Evolutionary conservation across 805 yeast species (phyloP).

Genomic region (Metschnikowia noctiluminum): DNA sequence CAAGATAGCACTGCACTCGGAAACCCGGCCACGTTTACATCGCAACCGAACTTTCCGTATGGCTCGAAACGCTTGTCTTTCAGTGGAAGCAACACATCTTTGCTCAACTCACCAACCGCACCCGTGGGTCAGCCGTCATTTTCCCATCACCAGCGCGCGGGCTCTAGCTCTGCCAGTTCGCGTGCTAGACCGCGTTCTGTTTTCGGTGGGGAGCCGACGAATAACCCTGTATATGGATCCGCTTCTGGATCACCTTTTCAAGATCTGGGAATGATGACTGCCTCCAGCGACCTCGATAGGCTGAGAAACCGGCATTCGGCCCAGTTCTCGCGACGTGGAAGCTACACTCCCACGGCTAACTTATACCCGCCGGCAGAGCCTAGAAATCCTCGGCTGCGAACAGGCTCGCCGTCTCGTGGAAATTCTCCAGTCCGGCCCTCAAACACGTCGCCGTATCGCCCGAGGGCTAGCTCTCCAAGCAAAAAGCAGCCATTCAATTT

Average conservation of each 20-base stretch:
- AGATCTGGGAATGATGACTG: neutral
- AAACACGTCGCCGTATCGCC: slow-evolving; percentile 13
- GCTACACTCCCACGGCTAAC: slow-evolving; percentile 17
- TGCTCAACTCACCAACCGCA: slow-evolving; percentile 12
- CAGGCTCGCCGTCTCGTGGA: slow-evolving; percentile 26
- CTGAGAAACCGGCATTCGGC: slow-evolving; percentile 22
- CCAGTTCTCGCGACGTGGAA: slow-evolving; percentile 14
- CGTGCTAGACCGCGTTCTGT: slow-evolving; percentile 35
- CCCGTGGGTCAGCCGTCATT: slow-evolving; percentile 16
- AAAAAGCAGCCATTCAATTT: slow-evolving; percentile 58
- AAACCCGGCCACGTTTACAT: neutral
- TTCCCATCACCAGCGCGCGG: slow-evolving; percentile 13
- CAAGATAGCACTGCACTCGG: neutral
- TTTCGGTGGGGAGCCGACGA: slow-evolving; percentile 27
- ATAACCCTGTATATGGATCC: slow-evolving; percentile 29
- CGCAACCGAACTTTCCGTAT: slow-evolving; percentile 1
- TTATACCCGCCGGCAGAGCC: slow-evolving; percentile 22
- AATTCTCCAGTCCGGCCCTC: slow-evolving; percentile 26
- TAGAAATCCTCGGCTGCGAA: slow-evolving; percentile 24
- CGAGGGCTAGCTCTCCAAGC: slow-evolving; percentile 14
- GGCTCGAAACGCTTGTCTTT: slow-evolving; percentile 9
- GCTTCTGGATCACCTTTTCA: slow-evolving; percentile 13
- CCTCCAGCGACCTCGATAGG: slow-evolving; percentile 12
- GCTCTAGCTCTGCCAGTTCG: slow-evolving; percentile 8
- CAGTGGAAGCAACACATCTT: slow-evolving; percentile 11